Conservation (phyloP, 345 rosid genomes). For the Punica granatum region DNA sequence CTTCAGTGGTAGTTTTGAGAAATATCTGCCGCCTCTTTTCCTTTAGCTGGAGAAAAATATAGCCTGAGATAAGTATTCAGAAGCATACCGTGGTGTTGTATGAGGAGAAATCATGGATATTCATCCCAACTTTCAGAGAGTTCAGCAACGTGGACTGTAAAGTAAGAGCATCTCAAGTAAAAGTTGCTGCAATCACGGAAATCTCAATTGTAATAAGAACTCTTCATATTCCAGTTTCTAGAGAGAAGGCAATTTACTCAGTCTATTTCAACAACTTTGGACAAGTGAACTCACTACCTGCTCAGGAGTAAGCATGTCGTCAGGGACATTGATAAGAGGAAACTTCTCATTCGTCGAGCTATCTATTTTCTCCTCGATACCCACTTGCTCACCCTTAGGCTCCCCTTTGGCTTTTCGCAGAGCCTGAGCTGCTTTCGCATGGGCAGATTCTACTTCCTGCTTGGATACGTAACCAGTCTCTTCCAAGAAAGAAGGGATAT, state of each 20-base stretch:
- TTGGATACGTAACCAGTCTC: conserved; percentile 72
- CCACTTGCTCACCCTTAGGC: conserved; percentile 59
- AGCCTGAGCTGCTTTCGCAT: conserved; percentile 50
- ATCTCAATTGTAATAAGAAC: neutral
- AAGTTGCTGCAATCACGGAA: neutral
- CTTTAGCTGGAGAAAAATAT: conserved; percentile 48
- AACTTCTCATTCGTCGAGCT: conserved; percentile 49
- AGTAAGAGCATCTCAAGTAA: neutral
- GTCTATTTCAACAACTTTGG: neutral
- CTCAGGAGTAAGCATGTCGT: conserved; percentile 67
- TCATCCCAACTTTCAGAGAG: neutral
- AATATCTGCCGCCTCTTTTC: conserved; percentile 79
- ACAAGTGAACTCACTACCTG: conserved; percentile 40
- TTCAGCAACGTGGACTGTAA: neutral
- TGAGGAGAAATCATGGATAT: neutral
- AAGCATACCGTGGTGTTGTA: neutral
- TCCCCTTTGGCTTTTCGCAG: conserved; percentile 87
- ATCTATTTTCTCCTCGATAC: conserved; percentile 65
- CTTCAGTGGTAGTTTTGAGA: conserved; percentile 83
- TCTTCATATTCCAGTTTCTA: neutral
- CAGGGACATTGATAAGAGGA: conserved; percentile 68
- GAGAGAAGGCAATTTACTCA: neutral
- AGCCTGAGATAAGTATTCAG: neutral
- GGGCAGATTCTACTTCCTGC: conserved; percentile 73
- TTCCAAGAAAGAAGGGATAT: conserved; percentile 60